Evolutionary conservation across 2,329 filamentous ascomycete genomes (phyloP).

Genomic region (Drechmeria coniospora): DNA sequence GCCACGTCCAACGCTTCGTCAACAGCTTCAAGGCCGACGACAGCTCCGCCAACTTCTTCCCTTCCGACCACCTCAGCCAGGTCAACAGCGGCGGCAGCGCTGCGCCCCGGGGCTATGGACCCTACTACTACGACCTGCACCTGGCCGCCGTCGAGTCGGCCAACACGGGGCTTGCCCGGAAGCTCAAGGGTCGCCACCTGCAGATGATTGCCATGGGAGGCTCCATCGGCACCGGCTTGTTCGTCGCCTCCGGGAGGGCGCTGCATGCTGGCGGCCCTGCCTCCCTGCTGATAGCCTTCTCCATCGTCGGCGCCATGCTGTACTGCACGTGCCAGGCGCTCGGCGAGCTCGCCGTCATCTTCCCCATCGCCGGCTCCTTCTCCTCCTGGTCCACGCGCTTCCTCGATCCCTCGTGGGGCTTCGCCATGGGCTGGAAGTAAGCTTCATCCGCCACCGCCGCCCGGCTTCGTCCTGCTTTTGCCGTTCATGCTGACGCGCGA

Average conservation of each 20-base stretch:
- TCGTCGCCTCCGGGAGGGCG: constrained; percentile 66
- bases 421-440: constrained; percentile 89
- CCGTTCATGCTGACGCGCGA: too few relatives aligned
- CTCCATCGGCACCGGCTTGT: constrained; percentile 79
- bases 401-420: constrained; percentile 85
- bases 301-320: constrained; percentile 69
- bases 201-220: constrained; percentile 98
- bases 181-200: constrained; percentile 69
- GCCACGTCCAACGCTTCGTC: constrained; percentile 32
- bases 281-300: constrained; percentile 62
- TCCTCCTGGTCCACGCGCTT: constrained; percentile 86
- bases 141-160: constrained; percentile 58
- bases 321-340: constrained; percentile 86
- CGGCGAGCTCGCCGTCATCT: constrained; percentile 80
- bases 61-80: constrained; percentile 24
- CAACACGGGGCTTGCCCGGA: constrained; percentile 57
- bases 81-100: constrained; percentile 12
- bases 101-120: constrained; percentile 11
- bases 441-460: too few relatives aligned
- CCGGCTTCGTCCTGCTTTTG: too few relatives aligned
- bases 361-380: constrained; percentile 84
- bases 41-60: constrained; percentile 31
- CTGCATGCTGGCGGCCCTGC: constrained; percentile 62
- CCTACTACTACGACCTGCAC: constrained; percentile 39
- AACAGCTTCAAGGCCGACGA: constrained; percentile 53